phyloP scores from a whole-genome alignment of 2,329 filamentous ascomycete genomes.

The Cercospora sp. region DNA sequence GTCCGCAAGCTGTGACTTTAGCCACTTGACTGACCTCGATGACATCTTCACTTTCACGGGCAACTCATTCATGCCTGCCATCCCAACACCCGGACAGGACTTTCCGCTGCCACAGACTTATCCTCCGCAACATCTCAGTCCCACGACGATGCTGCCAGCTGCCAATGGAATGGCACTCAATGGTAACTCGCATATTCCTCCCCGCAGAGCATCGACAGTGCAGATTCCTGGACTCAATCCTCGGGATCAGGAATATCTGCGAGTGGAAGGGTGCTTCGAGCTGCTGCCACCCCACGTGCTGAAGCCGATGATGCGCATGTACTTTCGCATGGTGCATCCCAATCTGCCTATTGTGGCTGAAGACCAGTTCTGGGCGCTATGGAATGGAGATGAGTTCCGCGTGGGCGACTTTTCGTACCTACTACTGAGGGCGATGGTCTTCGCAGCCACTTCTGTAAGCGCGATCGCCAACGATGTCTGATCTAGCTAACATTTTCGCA shows the following conservation, averaged over 20 bases:
- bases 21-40: constrained; percentile 27
- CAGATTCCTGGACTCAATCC: constrained; percentile 27
- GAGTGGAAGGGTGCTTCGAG: constrained; percentile 25
- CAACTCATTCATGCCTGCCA: constrained; percentile 23
- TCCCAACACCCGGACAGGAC: constrained; percentile 17
- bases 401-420: constrained; percentile 19
- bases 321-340: constrained; percentile 26
- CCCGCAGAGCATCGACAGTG: constrained; percentile 20
- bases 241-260: constrained; percentile 25
- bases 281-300: constrained; percentile 20
- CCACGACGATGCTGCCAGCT: constrained; percentile 18
- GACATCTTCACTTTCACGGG: constrained; percentile 30
- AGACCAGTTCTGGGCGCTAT: constrained; percentile 25
- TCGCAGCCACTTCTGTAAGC: constrained; percentile 24
- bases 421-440: constrained; percentile 23
- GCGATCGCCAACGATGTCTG: background rate
- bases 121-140: constrained; percentile 17
- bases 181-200: constrained; percentile 10
- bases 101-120: constrained; percentile 20
- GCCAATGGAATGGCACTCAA: constrained; percentile 12
- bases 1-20: constrained; percentile 27
- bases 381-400: constrained; percentile 20
- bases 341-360: constrained; percentile 24
- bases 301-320: constrained; percentile 22
- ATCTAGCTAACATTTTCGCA: constrained; percentile 10